Percentiles rank a stretch among this genome's conserved stretches.
Conservation (phyloP, 1,139 yeast genomes). For the Nakaseomyces glabratus region DNA sequence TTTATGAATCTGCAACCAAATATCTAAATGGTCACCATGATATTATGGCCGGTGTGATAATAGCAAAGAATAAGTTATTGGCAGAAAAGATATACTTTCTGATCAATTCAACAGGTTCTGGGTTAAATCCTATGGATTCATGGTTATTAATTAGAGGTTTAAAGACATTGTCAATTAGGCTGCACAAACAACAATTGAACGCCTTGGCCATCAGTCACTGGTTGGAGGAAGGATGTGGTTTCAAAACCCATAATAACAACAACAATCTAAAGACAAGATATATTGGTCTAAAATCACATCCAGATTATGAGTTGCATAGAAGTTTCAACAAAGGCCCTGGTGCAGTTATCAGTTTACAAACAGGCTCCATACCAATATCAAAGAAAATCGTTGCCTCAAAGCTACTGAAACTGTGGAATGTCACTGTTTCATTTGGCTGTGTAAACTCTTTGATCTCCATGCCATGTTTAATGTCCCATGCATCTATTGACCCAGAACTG, state of each 20-base stretch:
- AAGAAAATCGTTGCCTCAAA: constrained; percentile 71
- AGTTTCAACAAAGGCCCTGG: constrained; percentile 80
- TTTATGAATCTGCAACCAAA: constrained; percentile 88
- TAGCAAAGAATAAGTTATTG: constrained; percentile 52
- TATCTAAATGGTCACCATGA: constrained; percentile 92
- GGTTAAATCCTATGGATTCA: constrained; percentile 81
- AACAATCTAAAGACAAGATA: constrained; percentile 52
- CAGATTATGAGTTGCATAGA: constrained; percentile 70
- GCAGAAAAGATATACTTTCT: constrained; percentile 67
- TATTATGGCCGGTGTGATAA: constrained; percentile 88
- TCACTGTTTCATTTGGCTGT: constrained; percentile 90
- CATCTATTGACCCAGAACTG: constrained; percentile 83
- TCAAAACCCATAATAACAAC: constrained; percentile 18
- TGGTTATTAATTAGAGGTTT: constrained; percentile 84
- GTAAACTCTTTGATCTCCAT: constrained; percentile 83
- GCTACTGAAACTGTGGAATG: constrained; percentile 57
- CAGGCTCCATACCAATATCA: constrained; percentile 60
- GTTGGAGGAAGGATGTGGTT: constrained; percentile 53
- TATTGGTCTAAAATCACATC: constrained; percentile 76
- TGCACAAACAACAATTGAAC: constrained; percentile 80
- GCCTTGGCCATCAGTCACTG: constrained; percentile 67
- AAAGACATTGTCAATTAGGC: constrained; percentile 73
- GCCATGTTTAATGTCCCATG: constrained; percentile 95
- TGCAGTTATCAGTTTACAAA: constrained; percentile 81
- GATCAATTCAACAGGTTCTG: constrained; percentile 84